phyloP scores from a whole-genome alignment of 768 basidiomycete species.

The Mycena rebaudengoi region DNA sequence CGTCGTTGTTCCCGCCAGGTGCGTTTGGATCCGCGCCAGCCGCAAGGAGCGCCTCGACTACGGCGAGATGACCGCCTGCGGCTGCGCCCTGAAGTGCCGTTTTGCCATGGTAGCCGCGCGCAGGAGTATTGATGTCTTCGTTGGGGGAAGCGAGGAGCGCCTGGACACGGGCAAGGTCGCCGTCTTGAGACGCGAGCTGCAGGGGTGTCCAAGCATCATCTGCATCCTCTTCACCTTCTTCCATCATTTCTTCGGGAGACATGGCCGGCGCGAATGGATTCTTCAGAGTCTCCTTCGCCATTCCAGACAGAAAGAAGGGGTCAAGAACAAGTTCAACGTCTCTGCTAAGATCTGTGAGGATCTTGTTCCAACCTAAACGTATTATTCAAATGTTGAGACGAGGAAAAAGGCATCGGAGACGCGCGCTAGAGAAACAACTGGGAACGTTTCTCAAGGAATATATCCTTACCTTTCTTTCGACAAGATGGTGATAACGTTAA shows the following conservation, averaged over 20 bases:
- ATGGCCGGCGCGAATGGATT: conserved; percentile 14
- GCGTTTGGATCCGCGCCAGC: conserved; percentile 19
- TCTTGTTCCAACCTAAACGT: no score
- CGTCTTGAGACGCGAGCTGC: conserved; percentile 20
- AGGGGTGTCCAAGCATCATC: conserved; percentile 25
- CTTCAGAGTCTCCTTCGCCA: no score
- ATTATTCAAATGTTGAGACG: no score
- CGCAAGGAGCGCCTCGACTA: conserved; percentile 11
- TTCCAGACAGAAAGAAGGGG: no score
- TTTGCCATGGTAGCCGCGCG: conserved; percentile 20
- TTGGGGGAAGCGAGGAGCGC: conserved; percentile 8
- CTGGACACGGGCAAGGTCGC: conserved; percentile 12
- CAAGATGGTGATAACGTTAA: no score
- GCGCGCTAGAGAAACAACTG: no score
- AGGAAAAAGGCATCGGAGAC: no score
- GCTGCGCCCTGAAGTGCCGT: conserved; percentile 24
- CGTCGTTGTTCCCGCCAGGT: conserved; percentile 20
- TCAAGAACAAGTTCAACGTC: no score
- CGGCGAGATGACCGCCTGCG: conserved; percentile 10
- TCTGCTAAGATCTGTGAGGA: no score
- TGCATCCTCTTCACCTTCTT: conserved; percentile 18
- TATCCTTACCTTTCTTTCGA: no score
- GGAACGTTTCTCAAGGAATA: no score
- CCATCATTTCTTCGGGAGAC: no score
- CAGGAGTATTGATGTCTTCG: conserved; percentile 20